Percentiles rank a stretch among this genome's conserved stretches.
phyloP scores from a whole-genome alignment of 139 green algal species.

The Prasinococcaceae sp. region DNA sequence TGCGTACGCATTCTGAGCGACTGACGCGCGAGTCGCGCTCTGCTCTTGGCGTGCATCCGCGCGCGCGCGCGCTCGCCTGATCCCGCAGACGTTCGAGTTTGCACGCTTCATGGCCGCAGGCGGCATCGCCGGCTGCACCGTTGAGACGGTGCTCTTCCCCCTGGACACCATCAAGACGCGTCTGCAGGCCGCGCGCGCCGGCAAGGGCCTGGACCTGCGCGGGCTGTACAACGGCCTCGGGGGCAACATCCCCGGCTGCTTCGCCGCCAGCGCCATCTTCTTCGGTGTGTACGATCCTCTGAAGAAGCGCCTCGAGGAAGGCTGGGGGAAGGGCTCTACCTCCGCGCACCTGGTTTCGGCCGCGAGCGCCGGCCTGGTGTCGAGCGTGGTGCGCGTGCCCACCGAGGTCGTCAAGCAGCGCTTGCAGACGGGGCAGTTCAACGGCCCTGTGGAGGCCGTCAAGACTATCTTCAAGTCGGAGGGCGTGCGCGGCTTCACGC shows the following conservation, averaged over 20 bases:
- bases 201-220: not conserved
- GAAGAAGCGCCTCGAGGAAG: conserved; percentile 20
- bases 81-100: too few relatives aligned
- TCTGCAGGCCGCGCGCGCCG: conserved; percentile 47
- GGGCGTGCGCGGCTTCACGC: conserved; percentile 70
- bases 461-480: conserved; percentile 55
- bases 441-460: conserved; percentile 35
- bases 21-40: too few relatives aligned
- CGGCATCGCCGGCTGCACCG: conserved; percentile 19
- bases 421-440: conserved; percentile 76
- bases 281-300: conserved; percentile 29
- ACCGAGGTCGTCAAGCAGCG: conserved; percentile 92
- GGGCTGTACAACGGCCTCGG: not conserved
- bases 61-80: too few relatives aligned
- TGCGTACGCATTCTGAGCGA: too few relatives aligned
- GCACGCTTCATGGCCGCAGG: conserved; percentile 16
- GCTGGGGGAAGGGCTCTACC: conserved; percentile 11
- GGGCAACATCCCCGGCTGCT: not conserved
- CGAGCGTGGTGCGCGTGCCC: conserved; percentile 75
- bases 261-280: conserved; percentile 25
- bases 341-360: conserved; percentile 18
- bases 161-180: conserved; percentile 99
- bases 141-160: conserved; percentile 72
- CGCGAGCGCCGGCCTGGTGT: conserved; percentile 49
- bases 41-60: too few relatives aligned